Percentiles rank a stretch among this genome's conserved stretches.
phyloP scores from a whole-genome alignment of 1,139 yeast species.

The Nadsonia commutata region DNA sequence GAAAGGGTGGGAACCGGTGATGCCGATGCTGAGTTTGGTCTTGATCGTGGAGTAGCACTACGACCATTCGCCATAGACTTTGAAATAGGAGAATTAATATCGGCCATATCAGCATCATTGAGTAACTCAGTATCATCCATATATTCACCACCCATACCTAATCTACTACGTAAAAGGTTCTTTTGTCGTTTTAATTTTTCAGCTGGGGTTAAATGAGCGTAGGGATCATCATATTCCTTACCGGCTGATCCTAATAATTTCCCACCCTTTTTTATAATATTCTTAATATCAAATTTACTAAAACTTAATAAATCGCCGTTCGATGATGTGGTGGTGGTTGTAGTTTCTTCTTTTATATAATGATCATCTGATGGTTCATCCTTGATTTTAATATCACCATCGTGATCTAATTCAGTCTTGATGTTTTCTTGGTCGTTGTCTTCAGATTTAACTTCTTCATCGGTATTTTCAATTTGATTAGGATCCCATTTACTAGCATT shows the following conservation, averaged over 20 bases:
- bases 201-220: constrained; percentile 25
- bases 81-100: constrained; percentile 9
- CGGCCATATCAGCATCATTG: constrained; percentile 21
- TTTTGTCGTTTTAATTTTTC: constrained; percentile 28
- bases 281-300: constrained; percentile 46
- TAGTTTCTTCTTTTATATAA: constrained; percentile 17
- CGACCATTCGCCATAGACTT: constrained; percentile 11
- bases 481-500: constrained; percentile 83
- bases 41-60: constrained; percentile 8
- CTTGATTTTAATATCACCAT: constrained; percentile 8
- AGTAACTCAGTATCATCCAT: constrained; percentile 24
- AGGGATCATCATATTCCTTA: constrained; percentile 29
- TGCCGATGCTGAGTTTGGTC: constrained; percentile 9
- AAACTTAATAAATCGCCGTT: constrained; percentile 38
- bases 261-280: constrained; percentile 53
- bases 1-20: constrained; percentile 9
- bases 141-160: constrained; percentile 31
- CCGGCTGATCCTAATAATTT: constrained; percentile 61
- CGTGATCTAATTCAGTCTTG: constrained; percentile 6
- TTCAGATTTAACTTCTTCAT: constrained; percentile 13
- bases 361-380: constrained; percentile 6
- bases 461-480: constrained; percentile 25
- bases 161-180: constrained; percentile 24
- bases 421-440: constrained; percentile 14
- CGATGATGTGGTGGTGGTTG: constrained; percentile 22